A percentile compares a stretch with the other conserved stretches of the same genome.
Evolutionary conservation across 345 rosid species (phyloP).

Genomic region (Angophora floribunda): DNA sequence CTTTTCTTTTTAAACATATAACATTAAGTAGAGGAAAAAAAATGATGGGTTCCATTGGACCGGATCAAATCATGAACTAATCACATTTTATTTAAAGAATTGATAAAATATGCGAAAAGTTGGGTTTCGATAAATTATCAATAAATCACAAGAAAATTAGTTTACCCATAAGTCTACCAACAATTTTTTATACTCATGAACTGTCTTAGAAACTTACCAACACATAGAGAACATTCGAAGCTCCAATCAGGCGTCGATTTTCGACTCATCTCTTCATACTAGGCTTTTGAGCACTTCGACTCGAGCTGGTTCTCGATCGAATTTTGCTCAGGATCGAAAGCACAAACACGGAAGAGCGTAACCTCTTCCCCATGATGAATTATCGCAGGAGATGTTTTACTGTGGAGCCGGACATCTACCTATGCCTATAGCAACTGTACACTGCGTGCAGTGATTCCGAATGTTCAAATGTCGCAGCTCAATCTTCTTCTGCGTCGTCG

Average conservation of each 20-base stretch:
- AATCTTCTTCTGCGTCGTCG: background rate
- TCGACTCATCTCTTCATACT: background rate
- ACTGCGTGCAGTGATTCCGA: background rate
- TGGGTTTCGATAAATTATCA: background rate
- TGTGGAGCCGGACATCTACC: background rate
- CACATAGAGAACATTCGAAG: background rate
- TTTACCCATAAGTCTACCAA: background rate
- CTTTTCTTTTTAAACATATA: too few relatives aligned
- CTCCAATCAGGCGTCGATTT: background rate
- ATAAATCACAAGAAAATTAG: background rate
- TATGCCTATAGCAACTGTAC: background rate
- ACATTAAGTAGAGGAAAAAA: too few relatives aligned
- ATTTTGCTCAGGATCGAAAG: background rate
- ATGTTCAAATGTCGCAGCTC: background rate
- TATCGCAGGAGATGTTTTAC: background rate
- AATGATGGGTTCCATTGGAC: too few relatives aligned
- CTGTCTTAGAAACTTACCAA: background rate
- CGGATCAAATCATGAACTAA: too few relatives aligned
- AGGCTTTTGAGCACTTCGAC: background rate
- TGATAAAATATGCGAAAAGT: too few relatives aligned
- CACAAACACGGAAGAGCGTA: background rate
- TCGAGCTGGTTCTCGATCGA: background rate
- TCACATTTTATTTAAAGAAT: too few relatives aligned
- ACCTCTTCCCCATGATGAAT: background rate
- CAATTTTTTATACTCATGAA: background rate